Evolutionary conservation across 352 stramenopile genomes (phyloP), one percentile per base, ranked within the genome.

Genomic region (Phytophthora fragariae): DNA sequence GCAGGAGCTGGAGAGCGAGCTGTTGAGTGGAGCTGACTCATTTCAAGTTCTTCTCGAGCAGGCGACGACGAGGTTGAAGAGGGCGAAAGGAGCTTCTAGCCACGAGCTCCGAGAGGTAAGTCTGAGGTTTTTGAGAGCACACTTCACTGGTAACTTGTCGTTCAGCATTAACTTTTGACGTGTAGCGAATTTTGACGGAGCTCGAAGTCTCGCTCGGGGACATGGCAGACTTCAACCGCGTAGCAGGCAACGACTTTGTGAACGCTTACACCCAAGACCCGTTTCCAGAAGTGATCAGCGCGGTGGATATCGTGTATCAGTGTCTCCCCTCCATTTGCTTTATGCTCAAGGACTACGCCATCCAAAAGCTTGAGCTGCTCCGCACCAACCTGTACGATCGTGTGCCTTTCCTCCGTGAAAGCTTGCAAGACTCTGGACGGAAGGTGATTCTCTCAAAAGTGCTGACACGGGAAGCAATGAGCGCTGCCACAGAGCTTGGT

Each of bases 161-260:
- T 27, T 3, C 24, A 27, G 24, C 24, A 27, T 27, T 27, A 27
- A 27, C 24, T 3, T 27, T 27, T 27, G 24, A 27, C 6, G 6
- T n/a, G 15, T n/a, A 88, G 79, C 72, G 69, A 15, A 54, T 79
- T 67, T 65, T 86, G 7, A 88, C 79, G 7, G 72, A 84, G 9
- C 67, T 86, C 6, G 81, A 88, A 52, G 79, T 88, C 12, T 68
- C 65, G 21, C 65, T 88, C 1, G 81, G 81, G 0, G 81, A 88
- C 11, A 55, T 77, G 31, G 67, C 78, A 19, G 79, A 85, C 31
- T 62, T 37, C 10, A 72, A 77, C 37, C 75, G 85, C 19, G 47
- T 77, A 39, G 27, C 62, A 31, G 83, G 76, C 2, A 87, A 91
- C 44, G 33, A 67, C 0, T 86, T 82, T 29, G 66, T 91, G 15